A percentile compares a stretch with the other conserved stretches of the same genome.
These are phyloP conservation scores for Colletotrichum sp. DNA, from an alignment of 2,329 filamentous ascomycete genomes.

Conservation along the genomic window DNA sequence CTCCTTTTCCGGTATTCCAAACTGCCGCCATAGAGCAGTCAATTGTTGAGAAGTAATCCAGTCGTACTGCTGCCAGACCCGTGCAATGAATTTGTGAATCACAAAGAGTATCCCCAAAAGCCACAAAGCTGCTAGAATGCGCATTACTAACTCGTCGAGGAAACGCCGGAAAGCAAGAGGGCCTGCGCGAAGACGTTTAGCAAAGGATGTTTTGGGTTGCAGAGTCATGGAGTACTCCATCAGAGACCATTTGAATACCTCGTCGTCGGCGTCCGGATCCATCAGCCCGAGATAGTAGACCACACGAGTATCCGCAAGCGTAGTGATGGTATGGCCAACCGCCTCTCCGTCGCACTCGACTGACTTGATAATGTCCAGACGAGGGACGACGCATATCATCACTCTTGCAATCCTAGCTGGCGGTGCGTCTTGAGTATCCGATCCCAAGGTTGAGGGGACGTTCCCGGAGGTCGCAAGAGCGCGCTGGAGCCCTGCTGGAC, in stretches of 20 bases:
- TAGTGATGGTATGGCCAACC: conserved; percentile 21
- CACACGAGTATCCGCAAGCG: conserved; percentile 29
- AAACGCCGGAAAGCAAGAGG: background rate
- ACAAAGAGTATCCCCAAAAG: background rate
- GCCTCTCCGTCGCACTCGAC: background rate
- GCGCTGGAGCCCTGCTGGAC: background rate
- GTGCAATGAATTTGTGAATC: background rate
- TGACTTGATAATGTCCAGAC: conserved; percentile 21
- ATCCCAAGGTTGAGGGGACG: background rate
- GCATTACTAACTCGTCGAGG: background rate
- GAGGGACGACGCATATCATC: conserved; percentile 34
- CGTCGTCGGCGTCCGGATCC: conserved; percentile 25
- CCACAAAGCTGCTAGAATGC: background rate
- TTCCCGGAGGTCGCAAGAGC: background rate
- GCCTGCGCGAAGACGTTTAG: background rate
- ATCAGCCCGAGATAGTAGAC: conserved; percentile 33
- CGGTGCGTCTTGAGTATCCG: background rate
- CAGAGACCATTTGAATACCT: conserved; percentile 20
- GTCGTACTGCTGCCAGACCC: background rate
- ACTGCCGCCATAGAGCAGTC: background rate
- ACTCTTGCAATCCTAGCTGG: conserved; percentile 27
- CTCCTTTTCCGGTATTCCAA: background rate
- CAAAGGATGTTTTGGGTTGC: background rate
- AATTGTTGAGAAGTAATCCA: background rate
- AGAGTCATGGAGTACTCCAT: conserved; percentile 18